phyloP scores from a whole-genome alignment of 164 flowering plant genomes.

The Magnolia sinica region DNA sequence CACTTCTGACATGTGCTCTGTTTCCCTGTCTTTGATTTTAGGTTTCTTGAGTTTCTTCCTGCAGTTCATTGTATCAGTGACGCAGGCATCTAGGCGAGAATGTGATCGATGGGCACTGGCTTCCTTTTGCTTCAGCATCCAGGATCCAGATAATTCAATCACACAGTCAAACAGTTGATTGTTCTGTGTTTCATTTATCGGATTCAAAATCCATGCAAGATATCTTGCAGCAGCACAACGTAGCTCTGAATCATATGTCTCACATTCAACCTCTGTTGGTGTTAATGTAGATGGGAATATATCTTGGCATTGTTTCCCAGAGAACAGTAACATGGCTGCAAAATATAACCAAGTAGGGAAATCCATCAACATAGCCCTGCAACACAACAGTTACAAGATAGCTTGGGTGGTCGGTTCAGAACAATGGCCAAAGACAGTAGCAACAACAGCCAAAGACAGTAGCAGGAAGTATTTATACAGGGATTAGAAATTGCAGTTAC shows the following conservation, averaged over 20 bases:
- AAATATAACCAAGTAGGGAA: slow-evolving; percentile 76
- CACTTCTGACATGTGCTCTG: slow-evolving; percentile 18
- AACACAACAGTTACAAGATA: slow-evolving; percentile 15
- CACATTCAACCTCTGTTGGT: slow-evolving; percentile 9
- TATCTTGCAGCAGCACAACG: slow-evolving; percentile 45
- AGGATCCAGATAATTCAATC: slow-evolving; percentile 34
- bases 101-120: not conserved
- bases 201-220: slow-evolving; percentile 64
- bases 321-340: slow-evolving; percentile 54
- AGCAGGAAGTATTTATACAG: not conserved
- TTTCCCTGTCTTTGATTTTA: slow-evolving; percentile 17
- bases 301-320: slow-evolving; percentile 19
- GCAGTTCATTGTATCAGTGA: slow-evolving; percentile 15
- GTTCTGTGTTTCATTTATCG: slow-evolving; percentile 34
- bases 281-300: slow-evolving; percentile 15
- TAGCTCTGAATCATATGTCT: slow-evolving; percentile 17
- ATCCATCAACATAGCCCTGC: slow-evolving; percentile 69
- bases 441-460: slow-evolving; percentile 1
- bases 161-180: slow-evolving; percentile 36
- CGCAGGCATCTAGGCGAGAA: slow-evolving; percentile 12
- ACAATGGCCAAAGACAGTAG: not conserved
- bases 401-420: slow-evolving; percentile 7
- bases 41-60: slow-evolving; percentile 40
- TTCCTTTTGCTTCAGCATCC: slow-evolving; percentile 25
- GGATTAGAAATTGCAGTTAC: slow-evolving; percentile 31